phyloP scores from a whole-genome alignment of 2,329 filamentous ascomycete genomes.

The Botrytis galanthina region DNA sequence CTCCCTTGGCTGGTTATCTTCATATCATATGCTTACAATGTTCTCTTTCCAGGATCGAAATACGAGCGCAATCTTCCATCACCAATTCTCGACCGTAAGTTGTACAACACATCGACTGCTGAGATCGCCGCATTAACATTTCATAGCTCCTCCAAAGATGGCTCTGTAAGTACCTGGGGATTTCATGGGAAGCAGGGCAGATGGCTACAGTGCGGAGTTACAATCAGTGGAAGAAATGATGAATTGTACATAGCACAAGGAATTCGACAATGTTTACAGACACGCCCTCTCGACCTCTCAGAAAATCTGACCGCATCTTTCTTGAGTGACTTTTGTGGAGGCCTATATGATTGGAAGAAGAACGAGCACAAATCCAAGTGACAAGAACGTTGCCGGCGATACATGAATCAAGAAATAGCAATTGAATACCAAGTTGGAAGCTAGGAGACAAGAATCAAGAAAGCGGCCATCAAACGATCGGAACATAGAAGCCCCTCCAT shows the following conservation, averaged over 20 bases:
- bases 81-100: constrained; percentile 78
- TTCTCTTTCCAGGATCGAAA: constrained; percentile 69
- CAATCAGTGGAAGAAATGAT: neutral
- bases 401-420: neutral
- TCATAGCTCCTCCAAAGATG: constrained; percentile 35
- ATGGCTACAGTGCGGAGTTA: neutral
- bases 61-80: constrained; percentile 89
- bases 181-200: neutral
- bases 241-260: constrained; percentile 15
- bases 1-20: neutral
- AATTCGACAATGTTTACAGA: neutral
- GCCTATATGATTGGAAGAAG: neutral
- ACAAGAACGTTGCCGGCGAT: no score
- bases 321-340: neutral
- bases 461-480: neutral
- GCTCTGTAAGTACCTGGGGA: constrained; percentile 6
- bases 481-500: neutral
- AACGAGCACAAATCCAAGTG: neutral
- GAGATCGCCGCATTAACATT: neutral
- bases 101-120: constrained; percentile 19
- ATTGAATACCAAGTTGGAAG: neutral
- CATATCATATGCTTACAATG: constrained; percentile 20
- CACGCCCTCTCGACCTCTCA: neutral
- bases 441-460: neutral
- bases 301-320: neutral